phyloP scores from a whole-genome alignment of 2,329 filamentous ascomycete species.

The Colletotrichum trifolii region DNA sequence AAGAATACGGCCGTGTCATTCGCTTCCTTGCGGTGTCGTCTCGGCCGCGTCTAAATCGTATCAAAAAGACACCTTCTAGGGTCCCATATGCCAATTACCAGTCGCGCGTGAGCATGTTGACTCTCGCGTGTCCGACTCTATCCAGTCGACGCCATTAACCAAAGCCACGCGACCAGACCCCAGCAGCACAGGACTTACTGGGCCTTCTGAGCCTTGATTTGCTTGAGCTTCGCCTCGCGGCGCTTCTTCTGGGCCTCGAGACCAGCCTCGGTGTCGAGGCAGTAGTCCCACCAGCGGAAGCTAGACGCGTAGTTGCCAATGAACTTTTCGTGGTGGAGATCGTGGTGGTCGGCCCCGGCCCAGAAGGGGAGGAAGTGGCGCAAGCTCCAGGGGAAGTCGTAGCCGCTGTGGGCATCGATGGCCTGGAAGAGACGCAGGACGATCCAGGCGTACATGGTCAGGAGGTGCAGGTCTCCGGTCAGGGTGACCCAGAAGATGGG shows the following conservation, averaged over 20 bases:
- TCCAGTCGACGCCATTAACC: no score
- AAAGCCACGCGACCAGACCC: no score
- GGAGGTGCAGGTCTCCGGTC: slow-evolving; percentile 88
- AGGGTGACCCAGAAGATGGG: slow-evolving; percentile 87
- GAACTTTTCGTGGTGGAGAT: slow-evolving; percentile 97
- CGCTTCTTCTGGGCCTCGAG: slow-evolving; percentile 87
- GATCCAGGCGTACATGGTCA: slow-evolving; percentile 99
- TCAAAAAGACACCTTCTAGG: slow-evolving; percentile 12
- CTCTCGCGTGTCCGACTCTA: background rate
- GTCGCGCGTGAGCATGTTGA: background rate
- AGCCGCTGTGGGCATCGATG: slow-evolving; percentile 96
- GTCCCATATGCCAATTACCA: slow-evolving; percentile 3
- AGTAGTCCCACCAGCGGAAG: slow-evolving; percentile 99
- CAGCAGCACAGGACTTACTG: slow-evolving; percentile 57
- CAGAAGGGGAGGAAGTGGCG: slow-evolving; percentile 97
- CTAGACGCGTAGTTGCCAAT: slow-evolving; percentile 98
- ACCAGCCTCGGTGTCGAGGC: slow-evolving; percentile 92
- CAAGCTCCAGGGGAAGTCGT: slow-evolving; percentile 98
- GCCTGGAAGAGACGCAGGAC: slow-evolving; percentile 93
- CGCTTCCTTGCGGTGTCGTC: slow-evolving; percentile 25
- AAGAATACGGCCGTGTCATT: slow-evolving; percentile 22
- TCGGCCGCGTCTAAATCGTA: slow-evolving; percentile 29
- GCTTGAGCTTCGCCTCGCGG: slow-evolving; percentile 78
- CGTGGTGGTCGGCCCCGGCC: slow-evolving; percentile 97
- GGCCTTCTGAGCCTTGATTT: slow-evolving; percentile 74